Evolutionary conservation across 2,329 filamentous ascomycete species (phyloP).

Genomic region (Graphilbum sp.): DNA sequence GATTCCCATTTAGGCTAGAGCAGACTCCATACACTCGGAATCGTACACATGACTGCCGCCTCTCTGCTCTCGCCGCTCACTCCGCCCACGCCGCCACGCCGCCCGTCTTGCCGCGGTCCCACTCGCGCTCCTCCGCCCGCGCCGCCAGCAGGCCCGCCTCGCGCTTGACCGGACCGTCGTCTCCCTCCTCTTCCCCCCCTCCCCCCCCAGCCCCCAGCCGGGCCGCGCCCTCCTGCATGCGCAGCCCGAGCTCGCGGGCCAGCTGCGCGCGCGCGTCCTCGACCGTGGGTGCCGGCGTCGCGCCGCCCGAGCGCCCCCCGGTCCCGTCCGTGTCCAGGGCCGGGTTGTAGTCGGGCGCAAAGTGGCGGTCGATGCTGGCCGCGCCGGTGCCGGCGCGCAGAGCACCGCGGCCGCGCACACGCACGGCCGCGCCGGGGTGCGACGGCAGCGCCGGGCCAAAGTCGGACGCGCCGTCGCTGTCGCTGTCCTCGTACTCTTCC

Average conservation of each 20-base stretch:
- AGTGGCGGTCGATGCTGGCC: constrained; percentile 7
- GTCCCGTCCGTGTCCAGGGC: constrained; percentile 1
- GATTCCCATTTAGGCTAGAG: background rate
- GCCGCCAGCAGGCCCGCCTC: constrained; percentile 23
- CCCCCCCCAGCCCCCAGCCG: no score
- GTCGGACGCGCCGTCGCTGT: constrained; percentile 4
- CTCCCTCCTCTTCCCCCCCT: no score
- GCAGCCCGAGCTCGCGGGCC: constrained; percentile 53
- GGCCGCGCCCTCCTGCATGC: constrained; percentile 59
- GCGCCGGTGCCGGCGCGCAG: background rate
- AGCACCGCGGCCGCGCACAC: constrained; percentile 3
- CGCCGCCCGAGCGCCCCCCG: background rate
- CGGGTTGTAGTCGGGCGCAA: constrained; percentile 8
- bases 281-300: background rate
- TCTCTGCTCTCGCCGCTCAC: constrained; percentile 7
- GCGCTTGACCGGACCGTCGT: no score
- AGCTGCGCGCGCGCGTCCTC: constrained; percentile 6
- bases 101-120: constrained; percentile 37
- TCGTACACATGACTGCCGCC: no score
- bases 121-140: constrained; percentile 43
- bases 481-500: background rate
- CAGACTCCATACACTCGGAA: no score
- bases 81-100: constrained; percentile 5
- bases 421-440: background rate
- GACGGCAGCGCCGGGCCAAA: constrained; percentile 4